Base-by-base conservation (phyloP, 2,329 filamentous ascomycete genomes). In the Pseudohalonectria lignicola region DNA sequence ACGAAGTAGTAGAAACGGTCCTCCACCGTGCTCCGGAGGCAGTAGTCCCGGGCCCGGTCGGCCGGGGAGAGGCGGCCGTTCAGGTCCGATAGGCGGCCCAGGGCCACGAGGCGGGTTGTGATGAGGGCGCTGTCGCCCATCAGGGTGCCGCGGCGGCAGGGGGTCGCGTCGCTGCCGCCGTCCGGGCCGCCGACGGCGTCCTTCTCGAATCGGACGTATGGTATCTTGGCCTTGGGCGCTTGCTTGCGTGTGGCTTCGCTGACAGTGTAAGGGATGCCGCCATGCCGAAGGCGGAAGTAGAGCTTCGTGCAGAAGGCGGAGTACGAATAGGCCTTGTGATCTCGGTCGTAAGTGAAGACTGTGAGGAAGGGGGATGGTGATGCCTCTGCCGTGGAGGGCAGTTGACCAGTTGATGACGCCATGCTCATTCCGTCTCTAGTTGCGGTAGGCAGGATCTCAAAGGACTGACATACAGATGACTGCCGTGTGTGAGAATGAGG, bases 121-220 rank as follows among this genome's bases (percentile, higher is more conserved):
- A 49, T 39, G 17, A 49, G 44, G 26, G 42, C 41, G 17, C 45
- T 29, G 43, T 49, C 47, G 34, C 47, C 45, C 13, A 49, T 36
- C 16, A 49, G 37, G 35, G 48, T 43, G 17, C 43, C 45, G 23
- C 23, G 23, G 23, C 23, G 23, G n/a, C n/a, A n/a, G n/a, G n/a
- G n/a, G 23, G 12, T 12, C 8, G 8, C 12, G 8, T 8, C 23
- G 23, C 23, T 26, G 12, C 23, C 23, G 8, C 23, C 23, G 23
- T 26, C 23, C 12, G 8, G 8, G 23, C 12, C 23, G 8, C 23
- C 23, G 23, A 26, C 12, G 12, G 23, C 23, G 4, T 34, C 32
- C 13, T 45, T 41, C 4, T 38, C 35, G 18, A 49, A 43, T 36
- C 42, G 41, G 28, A 49, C 42, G 26, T 47, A 48, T 0, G 47